Evolutionary conservation across 805 yeast genomes (phyloP).

Genomic region (Wickerhamiella domercqiae): DNA sequence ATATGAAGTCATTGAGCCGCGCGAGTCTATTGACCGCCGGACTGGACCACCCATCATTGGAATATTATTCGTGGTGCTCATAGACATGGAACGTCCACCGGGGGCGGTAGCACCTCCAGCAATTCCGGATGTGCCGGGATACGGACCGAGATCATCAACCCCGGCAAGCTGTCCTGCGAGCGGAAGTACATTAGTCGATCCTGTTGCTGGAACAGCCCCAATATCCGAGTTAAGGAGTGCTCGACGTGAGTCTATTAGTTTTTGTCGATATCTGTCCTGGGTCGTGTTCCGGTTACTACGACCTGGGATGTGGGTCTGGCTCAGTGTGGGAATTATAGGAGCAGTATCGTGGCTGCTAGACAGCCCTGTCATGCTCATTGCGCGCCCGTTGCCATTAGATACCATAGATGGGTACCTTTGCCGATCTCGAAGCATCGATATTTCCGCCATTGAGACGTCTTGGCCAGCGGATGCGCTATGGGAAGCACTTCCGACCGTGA

Average conservation of each 20-base stretch:
- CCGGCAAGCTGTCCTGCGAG: too few relatives aligned
- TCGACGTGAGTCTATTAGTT: constrained; percentile 18
- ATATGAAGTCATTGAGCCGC: too few relatives aligned
- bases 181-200: too few relatives aligned
- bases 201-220: background rate
- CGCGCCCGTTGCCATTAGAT: constrained; percentile 10
- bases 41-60: too few relatives aligned
- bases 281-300: constrained; percentile 3
- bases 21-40: too few relatives aligned
- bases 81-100: too few relatives aligned
- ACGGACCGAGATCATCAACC: too few relatives aligned
- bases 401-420: constrained; percentile 23
- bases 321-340: constrained; percentile 24
- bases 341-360: constrained; percentile 23
- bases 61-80: too few relatives aligned
- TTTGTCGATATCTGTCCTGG: constrained; percentile 18
- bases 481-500: constrained; percentile 15
- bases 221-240: constrained; percentile 12
- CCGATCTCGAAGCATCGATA: constrained; percentile 20
- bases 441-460: constrained; percentile 15
- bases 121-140: too few relatives aligned
- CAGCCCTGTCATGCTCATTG: constrained; percentile 23
- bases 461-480: background rate
- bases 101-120: too few relatives aligned
- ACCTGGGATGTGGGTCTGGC: constrained; percentile 11